Base-by-base conservation (phyloP, 2,329 filamentous ascomycete species). In the Ramularia endophylla region DNA sequence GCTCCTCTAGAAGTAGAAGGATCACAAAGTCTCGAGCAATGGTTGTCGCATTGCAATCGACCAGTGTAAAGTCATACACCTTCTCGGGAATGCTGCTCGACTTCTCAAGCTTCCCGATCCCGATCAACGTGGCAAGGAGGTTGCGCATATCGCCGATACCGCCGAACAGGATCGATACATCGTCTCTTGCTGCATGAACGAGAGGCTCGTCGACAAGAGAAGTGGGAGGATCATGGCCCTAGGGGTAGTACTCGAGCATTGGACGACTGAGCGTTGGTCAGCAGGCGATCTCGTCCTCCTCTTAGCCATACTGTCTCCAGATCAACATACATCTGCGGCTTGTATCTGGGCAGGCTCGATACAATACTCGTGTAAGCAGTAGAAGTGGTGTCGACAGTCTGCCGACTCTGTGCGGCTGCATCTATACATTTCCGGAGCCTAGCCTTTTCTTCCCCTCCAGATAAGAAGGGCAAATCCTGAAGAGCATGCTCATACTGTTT, bases 171-270 rank as follows among this genome's bases (percentile, higher is more conserved):
- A 47, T n/a, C 15, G 44, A 40, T 11, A 44, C 34, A 12, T 32
- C 35, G 15, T 43, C 28, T 20, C 37, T 27, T 9, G 17, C 22
- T n/a, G 32, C 43, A 11, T 20, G 9, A 9, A 25, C 8, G 1
- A 47, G 40, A 16, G 12, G 19, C 5, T 17, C 13, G 27, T 43
- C 39, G 27, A 29, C 41, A 18, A 50, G 22, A 3, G 45, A 39
- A 17, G 36, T 34, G 5, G 47, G 47, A 4, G 16, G 27, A 33
- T 50, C 47, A 19, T 47, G 37, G 7, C 44, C 47, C 13, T 47
- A 20, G 8, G 27, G 15, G 31, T 39, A 47, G 27, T 41, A 47
- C 15, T 47, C 47, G 4, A 28, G 16, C 11, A 27, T 22, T 27
- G 35, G 29, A 8, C 29, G 16, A 9, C 36, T 40, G 41, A 19